A percentile compares a stretch with the other conserved stretches of the same genome.
phyloP scores from a whole-genome alignment of 768 basidiomycete genomes.

The Scleroderma bovista region DNA sequence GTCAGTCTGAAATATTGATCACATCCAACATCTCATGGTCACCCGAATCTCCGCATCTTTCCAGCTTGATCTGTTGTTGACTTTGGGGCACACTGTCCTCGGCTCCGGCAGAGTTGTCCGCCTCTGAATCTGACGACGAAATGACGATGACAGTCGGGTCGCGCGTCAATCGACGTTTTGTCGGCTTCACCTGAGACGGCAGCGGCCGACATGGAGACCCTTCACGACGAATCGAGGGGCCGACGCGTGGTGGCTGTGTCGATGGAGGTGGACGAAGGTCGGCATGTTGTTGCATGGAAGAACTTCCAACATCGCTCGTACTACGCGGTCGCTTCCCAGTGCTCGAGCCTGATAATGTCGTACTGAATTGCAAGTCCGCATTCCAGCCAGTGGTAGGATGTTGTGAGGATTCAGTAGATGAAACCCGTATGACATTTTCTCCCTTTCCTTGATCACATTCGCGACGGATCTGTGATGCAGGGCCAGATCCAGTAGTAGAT shows the following conservation, averaged over 20 bases:
- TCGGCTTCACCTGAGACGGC: constrained; percentile 5
- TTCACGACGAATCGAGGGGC: not conserved
- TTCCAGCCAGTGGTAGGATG: too few species aligned
- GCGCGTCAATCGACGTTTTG: not conserved
- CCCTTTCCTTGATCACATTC: constrained; percentile 21
- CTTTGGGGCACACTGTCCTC: not conserved
- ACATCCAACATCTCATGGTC: not conserved
- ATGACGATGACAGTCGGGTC: not conserved
- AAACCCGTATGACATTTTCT: too few species aligned
- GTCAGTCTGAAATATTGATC: not conserved
- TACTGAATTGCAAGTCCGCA: not conserved
- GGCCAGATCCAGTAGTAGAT: not conserved
- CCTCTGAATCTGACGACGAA: not conserved
- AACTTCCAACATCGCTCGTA: constrained; percentile 7
- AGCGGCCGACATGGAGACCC: not conserved
- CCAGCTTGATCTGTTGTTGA: not conserved
- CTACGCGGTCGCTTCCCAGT: constrained; percentile 8
- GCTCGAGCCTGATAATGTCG: constrained; percentile 7
- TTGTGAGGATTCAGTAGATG: not conserved
- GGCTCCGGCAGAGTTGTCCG: too few species aligned
- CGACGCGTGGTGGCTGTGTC: not conserved
- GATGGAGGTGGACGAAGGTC: constrained; percentile 9
- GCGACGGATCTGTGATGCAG: constrained; percentile 3
- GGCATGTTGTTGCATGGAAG: constrained; percentile 10
- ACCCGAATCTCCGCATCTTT: not conserved